Evolutionary conservation across 202 grass and related monocot genomes (phyloP).

Genomic region (Saccharum hybrid): DNA sequence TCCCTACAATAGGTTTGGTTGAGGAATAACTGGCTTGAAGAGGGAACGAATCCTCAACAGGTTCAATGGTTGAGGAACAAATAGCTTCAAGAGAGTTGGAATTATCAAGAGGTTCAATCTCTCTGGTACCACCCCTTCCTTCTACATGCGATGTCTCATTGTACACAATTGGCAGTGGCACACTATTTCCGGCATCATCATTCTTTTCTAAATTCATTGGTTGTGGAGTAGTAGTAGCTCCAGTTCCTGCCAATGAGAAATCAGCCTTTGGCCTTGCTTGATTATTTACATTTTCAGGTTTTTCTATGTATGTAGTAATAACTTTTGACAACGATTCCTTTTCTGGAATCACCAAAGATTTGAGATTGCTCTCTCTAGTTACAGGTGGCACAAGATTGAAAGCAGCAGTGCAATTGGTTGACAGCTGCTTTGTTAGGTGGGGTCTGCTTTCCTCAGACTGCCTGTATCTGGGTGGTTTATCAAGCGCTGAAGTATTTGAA

Average conservation of each 20-base stretch:
- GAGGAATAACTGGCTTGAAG: slow-evolving; percentile 29
- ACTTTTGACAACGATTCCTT: slow-evolving; percentile 34
- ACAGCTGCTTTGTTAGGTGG: slow-evolving; percentile 40
- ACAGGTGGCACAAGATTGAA: slow-evolving; percentile 35
- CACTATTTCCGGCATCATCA: slow-evolving; percentile 30
- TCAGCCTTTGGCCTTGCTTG: slow-evolving; percentile 16
- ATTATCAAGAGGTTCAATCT: slow-evolving; percentile 19
- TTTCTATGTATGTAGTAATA: slow-evolving; percentile 19
- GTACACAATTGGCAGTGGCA: background rate
- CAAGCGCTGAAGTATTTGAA: slow-evolving; percentile 42
- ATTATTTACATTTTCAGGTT: slow-evolving; percentile 36
- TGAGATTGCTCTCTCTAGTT: slow-evolving; percentile 25
- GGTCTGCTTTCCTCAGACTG: slow-evolving; percentile 28
- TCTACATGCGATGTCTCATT: slow-evolving; percentile 21
- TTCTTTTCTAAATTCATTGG: slow-evolving; percentile 29
- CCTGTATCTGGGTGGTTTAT: slow-evolving; percentile 50
- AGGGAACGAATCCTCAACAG: slow-evolving; percentile 24
- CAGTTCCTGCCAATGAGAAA: slow-evolving; percentile 35
- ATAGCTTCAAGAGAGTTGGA: slow-evolving; percentile 35
- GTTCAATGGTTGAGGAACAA: slow-evolving; percentile 29
- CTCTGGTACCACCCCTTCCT: slow-evolving; percentile 15
- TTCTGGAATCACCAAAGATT: slow-evolving; percentile 14
- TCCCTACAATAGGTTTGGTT: background rate
- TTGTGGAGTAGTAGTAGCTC: slow-evolving; percentile 28
- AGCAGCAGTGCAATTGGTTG: slow-evolving; percentile 39